Conservation (phyloP, 352 stramenopile species). For the Peronosclerospora sorghi region DNA sequence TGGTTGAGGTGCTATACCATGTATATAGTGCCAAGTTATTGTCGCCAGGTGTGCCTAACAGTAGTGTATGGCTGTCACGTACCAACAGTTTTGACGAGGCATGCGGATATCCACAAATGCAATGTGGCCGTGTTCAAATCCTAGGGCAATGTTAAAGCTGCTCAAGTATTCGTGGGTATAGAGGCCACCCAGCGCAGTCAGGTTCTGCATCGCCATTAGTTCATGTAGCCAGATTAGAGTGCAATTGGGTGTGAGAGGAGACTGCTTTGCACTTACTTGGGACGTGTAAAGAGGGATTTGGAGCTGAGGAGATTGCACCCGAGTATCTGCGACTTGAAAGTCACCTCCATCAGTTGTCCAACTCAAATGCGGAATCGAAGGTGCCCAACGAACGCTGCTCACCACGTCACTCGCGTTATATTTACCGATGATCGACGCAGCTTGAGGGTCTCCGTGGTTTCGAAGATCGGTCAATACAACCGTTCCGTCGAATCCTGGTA, state of each 20-base stretch:
- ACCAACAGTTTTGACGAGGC: constrained; percentile 36
- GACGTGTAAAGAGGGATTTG: constrained; percentile 24
- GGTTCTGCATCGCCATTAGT: constrained; percentile 13
- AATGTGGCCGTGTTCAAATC: constrained; percentile 51
- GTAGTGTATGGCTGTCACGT: not conserved
- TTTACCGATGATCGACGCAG: constrained; percentile 33
- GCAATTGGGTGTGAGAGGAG: not conserved
- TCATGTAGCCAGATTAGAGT: not conserved
- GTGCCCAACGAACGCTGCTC: constrained; percentile 67
- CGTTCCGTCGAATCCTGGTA: constrained; percentile 65
- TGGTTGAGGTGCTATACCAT: constrained; percentile 30
- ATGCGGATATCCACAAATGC: constrained; percentile 60
- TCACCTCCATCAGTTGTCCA: constrained; percentile 77
- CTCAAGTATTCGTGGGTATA: constrained; percentile 67
- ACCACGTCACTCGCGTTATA: constrained; percentile 71
- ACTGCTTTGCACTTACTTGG: constrained; percentile 12
- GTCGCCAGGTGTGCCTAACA: not conserved
- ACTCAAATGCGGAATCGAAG: constrained; percentile 34
- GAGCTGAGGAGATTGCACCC: constrained; percentile 25
- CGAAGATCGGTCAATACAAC: constrained; percentile 62
- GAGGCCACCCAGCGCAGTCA: constrained; percentile 38
- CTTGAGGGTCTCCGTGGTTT: constrained; percentile 23
- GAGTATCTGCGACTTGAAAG: constrained; percentile 53
- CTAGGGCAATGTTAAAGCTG: constrained; percentile 39
- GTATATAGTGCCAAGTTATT: not conserved